Evolutionary conservation across 176 grass and related monocot genomes (phyloP).

Genomic region (Elaeis guineensis): DNA sequence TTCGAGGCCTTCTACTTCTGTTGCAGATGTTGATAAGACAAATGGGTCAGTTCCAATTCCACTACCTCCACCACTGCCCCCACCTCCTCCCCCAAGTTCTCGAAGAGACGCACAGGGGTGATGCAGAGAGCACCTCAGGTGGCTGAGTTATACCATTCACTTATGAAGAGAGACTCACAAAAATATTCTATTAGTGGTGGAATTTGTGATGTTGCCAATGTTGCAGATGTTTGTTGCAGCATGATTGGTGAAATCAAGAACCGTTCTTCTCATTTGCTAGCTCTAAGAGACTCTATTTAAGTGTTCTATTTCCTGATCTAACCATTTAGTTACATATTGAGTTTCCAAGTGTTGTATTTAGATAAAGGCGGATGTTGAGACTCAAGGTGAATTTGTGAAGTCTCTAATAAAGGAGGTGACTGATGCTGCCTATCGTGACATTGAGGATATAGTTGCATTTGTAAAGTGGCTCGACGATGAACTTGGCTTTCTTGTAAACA

Average conservation of each 20-base stretch:
- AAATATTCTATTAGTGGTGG: conserved; percentile 69
- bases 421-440: conserved; percentile 79
- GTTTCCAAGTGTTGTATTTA: conserved; percentile 21
- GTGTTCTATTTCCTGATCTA: background rate
- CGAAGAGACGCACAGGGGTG: conserved; percentile 47
- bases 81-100: conserved; percentile 66
- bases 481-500: conserved; percentile 83
- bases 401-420: conserved; percentile 98
- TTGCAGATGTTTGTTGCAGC: conserved; percentile 73
- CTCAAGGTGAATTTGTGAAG: conserved; percentile 97
- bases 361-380: conserved; percentile 98
- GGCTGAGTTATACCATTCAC: conserved; percentile 95
- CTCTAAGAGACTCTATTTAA: conserved; percentile 44
- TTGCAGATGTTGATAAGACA: conserved; percentile 2
- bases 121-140: conserved; percentile 98
- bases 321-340: background rate
- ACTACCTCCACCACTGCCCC: conserved; percentile 49
- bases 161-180: conserved; percentile 93
- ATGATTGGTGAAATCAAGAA: conserved; percentile 99
- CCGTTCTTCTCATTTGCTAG: conserved; percentile 83
- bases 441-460: conserved; percentile 97
- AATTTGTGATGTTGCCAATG: conserved; percentile 58
- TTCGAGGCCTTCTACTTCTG: conserved; percentile 73
- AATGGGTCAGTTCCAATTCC: conserved; percentile 3
- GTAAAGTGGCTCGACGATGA: conserved; percentile 99